These are phyloP conservation scores for Lagerstroemia speciosa DNA, from an alignment of 345 rosid species.

Conservation along the genomic window DNA sequence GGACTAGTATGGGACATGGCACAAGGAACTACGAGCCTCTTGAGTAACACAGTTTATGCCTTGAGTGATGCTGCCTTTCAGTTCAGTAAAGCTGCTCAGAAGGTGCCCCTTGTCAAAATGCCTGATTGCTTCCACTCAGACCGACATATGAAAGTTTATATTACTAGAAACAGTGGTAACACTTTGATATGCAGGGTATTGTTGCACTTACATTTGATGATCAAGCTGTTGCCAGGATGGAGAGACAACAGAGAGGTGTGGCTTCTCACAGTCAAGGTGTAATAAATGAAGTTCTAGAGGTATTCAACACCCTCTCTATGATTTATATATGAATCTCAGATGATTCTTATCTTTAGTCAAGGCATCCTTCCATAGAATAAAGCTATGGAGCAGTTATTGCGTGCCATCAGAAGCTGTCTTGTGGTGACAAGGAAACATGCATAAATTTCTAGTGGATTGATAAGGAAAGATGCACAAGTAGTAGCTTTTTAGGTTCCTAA, in stretches of 20 bases:
- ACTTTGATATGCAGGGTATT: conserved; percentile 50
- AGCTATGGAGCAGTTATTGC: background rate
- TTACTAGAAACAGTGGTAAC: background rate
- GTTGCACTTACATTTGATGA: conserved; percentile 94
- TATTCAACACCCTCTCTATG: conserved; percentile 10
- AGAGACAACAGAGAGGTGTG: conserved; percentile 60
- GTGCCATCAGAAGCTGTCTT: background rate
- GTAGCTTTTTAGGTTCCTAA: background rate
- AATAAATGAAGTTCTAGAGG: conserved; percentile 91
- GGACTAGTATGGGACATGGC: conserved; percentile 90
- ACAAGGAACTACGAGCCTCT: conserved; percentile 82
- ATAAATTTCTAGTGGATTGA: background rate
- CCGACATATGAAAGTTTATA: background rate
- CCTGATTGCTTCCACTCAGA: background rate
- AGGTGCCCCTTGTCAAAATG: conserved; percentile 34
- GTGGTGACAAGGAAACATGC: background rate
- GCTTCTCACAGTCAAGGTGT: conserved; percentile 83
- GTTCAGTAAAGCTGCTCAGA: conserved; percentile 95
- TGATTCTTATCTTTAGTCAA: background rate
- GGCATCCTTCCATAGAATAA: background rate
- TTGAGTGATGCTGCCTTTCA: conserved; percentile 94
- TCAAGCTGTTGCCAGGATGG: conserved; percentile 70
- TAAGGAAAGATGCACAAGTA: background rate
- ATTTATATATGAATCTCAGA: background rate
- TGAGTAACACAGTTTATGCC: conserved; percentile 86